These are phyloP conservation scores for Hypoxylon intermedium DNA, from an alignment of 495 filamentous ascomycete genomes.

Conservation along the genomic window DNA sequence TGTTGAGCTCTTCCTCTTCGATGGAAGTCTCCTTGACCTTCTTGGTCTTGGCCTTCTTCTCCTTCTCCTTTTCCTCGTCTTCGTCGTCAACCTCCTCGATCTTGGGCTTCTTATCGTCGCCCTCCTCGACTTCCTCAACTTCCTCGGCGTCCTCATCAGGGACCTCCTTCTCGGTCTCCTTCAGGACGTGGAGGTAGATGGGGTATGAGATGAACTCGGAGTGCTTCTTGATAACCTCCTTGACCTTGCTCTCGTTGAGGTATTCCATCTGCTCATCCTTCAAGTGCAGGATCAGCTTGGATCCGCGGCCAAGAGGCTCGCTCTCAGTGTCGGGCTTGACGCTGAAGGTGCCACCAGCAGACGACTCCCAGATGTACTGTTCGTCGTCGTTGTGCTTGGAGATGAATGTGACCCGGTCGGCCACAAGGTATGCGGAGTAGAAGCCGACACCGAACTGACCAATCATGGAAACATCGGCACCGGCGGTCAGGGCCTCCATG, in stretches of 20 bases:
- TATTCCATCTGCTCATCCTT: conserved; percentile 99
- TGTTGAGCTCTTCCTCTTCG: conserved; percentile 99
- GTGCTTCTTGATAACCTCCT: conserved; percentile 99
- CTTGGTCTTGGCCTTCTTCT: conserved; percentile 96
- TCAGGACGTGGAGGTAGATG: conserved; percentile 98
- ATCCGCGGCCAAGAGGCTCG: conserved; percentile 89
- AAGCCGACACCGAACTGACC: conserved; percentile 99
- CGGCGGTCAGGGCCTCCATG: conserved; percentile 98
- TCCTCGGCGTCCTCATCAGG: conserved; percentile 93
- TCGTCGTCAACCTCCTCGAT: conserved; percentile 82
- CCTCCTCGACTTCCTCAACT: conserved; percentile 64
- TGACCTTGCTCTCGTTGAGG: conserved; percentile 98
- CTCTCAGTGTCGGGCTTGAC: conserved; percentile 89
- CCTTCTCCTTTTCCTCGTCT: conserved; percentile 84
- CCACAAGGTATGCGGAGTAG: conserved; percentile 99
- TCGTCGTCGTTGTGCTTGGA: conserved; percentile 99
- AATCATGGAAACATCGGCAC: conserved; percentile 99
- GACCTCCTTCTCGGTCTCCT: conserved; percentile 99
- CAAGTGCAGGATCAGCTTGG: conserved; percentile 96
- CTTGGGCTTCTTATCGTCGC: conserved; percentile 80
- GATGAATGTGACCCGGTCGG: conserved; percentile 91
- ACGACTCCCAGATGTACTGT: conserved; percentile 99
- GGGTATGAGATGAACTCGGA: conserved; percentile 99
- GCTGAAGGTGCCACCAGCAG: conserved; percentile 96
- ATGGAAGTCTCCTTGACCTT: conserved; percentile 98